These are phyloP conservation scores for Rhizodiscina lignyota DNA, from an alignment of 495 filamentous ascomycete species.

Conservation along the genomic window DNA sequence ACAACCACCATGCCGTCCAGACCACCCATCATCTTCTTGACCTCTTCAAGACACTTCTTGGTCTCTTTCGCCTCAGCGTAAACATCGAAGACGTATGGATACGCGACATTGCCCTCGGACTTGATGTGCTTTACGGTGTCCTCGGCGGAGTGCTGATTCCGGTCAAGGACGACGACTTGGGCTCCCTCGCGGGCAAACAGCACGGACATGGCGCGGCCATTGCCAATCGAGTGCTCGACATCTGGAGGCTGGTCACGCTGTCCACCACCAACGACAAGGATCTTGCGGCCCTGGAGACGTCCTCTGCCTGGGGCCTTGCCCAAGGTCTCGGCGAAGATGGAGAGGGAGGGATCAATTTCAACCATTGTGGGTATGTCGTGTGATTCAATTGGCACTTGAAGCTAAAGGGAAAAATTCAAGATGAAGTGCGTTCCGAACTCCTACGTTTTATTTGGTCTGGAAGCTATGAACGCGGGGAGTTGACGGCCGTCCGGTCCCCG, in stretches of 20 bases:
- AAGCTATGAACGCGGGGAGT: too few species aligned
- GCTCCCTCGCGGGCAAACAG: conserved; percentile 2
- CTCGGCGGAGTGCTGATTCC: not conserved
- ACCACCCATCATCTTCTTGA: too few species aligned
- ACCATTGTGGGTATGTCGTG: conserved; percentile 22
- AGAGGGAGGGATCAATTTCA: conserved; percentile 41
- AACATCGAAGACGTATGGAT: conserved; percentile 1
- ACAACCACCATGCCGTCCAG: conserved; percentile 2
- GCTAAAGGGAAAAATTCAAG: not conserved
- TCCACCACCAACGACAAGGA: conserved; percentile 2
- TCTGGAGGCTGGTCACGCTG: not conserved
- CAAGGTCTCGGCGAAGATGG: not conserved
- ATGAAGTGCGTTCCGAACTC: too few species aligned
- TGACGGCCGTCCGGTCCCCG: too few species aligned
- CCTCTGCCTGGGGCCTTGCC: not conserved
- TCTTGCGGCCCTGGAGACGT: not conserved
- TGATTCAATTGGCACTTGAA: not conserved
- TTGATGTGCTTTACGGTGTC: conserved; percentile 1
- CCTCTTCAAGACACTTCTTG: too few species aligned
- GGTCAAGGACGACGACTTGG: not conserved
- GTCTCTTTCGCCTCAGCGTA: not conserved
- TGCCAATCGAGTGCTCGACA: not conserved
- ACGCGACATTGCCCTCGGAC: not conserved
- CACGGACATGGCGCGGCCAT: not conserved
- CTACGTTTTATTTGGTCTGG: too few species aligned